Conservation (phyloP, 1,284 basidiomycete genomes). For the Ustilago curta region DNA sequence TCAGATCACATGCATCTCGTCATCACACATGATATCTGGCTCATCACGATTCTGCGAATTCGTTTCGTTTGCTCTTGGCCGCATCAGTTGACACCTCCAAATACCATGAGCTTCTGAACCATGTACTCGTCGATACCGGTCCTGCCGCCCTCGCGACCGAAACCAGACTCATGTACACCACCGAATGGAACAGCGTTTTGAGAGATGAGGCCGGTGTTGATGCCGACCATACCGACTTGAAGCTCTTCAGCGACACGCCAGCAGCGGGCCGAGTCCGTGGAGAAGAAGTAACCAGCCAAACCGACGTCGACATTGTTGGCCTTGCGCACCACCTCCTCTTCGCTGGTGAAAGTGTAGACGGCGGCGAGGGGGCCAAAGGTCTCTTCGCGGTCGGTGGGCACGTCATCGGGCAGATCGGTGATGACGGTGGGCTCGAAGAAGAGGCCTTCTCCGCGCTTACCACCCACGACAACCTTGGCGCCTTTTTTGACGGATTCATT, state of each 20-base stretch:
- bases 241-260: conserved; percentile 98
- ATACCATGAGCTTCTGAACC: conserved; percentile 65
- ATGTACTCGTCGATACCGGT: conserved; percentile 83
- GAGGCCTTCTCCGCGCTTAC: conserved; percentile 75
- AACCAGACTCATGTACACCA: conserved; percentile 87
- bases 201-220: conserved; percentile 69
- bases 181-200: conserved; percentile 76
- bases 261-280: conserved; percentile 84
- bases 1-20: background rate
- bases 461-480: conserved; percentile 88
- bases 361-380: conserved; percentile 71
- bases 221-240: conserved; percentile 95
- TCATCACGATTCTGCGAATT: background rate
- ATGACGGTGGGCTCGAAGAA: conserved; percentile 92
- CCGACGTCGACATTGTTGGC: conserved; percentile 89
- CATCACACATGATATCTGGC: background rate
- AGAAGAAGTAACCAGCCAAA: conserved; percentile 75
- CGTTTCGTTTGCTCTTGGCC: background rate
- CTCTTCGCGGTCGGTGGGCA: conserved; percentile 70
- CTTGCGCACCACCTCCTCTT: conserved; percentile 87
- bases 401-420: conserved; percentile 81
- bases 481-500: conserved; percentile 85
- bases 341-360: conserved; percentile 83
- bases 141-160: conserved; percentile 72
- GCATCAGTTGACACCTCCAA: conserved; percentile 50